A percentile compares a stretch with the other conserved stretches of the same genome.
phyloP scores from a whole-genome alignment of 2,329 filamentous ascomycete genomes.

The Tolypocladium pustulatum region DNA sequence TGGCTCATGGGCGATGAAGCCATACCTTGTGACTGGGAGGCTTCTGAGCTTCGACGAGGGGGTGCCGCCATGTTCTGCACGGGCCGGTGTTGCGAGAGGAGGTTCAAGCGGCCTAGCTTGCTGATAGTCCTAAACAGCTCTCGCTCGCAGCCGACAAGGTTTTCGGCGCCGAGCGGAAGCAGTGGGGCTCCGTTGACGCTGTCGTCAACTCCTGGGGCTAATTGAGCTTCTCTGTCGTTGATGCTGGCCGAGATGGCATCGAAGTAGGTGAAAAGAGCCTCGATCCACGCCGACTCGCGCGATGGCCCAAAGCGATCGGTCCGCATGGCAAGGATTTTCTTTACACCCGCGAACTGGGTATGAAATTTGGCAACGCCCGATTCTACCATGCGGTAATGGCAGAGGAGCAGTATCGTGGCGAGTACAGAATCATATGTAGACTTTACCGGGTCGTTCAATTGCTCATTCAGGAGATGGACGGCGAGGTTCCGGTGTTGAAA shows the following conservation, averaged over 20 bases:
- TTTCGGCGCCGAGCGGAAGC: slow-evolving; percentile 58
- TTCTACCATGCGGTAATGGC: slow-evolving; percentile 88
- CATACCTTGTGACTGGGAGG: slow-evolving; percentile 24
- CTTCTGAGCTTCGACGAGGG: slow-evolving; percentile 5
- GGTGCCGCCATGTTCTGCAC: slow-evolving; percentile 28
- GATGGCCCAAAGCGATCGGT: slow-evolving; percentile 34
- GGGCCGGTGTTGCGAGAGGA: slow-evolving; percentile 62
- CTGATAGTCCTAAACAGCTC: slow-evolving; percentile 79
- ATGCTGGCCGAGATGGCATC: slow-evolving; percentile 87
- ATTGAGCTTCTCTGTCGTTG: slow-evolving; percentile 81
- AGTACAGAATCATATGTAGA: slow-evolving; percentile 79
- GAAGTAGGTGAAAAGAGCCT: slow-evolving; percentile 87
- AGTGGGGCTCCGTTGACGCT: slow-evolving; percentile 35
- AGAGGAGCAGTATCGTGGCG: slow-evolving; percentile 77
- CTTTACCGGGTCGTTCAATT: slow-evolving; percentile 65
- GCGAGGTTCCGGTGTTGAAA: slow-evolving; percentile 73
- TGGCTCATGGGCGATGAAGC: slow-evolving; percentile 31
- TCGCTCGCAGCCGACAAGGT: slow-evolving; percentile 78
- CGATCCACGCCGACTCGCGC: slow-evolving; percentile 78
- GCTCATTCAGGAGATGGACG: slow-evolving; percentile 72
- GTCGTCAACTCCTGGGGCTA: slow-evolving; percentile 57
- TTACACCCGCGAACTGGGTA: slow-evolving; percentile 85
- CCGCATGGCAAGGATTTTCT: slow-evolving; percentile 75
- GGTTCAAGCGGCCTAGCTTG: slow-evolving; percentile 72
- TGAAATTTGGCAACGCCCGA: slow-evolving; percentile 89